Conservation (phyloP, 805 yeast genomes). For the Myxozyma monticola region DNA sequence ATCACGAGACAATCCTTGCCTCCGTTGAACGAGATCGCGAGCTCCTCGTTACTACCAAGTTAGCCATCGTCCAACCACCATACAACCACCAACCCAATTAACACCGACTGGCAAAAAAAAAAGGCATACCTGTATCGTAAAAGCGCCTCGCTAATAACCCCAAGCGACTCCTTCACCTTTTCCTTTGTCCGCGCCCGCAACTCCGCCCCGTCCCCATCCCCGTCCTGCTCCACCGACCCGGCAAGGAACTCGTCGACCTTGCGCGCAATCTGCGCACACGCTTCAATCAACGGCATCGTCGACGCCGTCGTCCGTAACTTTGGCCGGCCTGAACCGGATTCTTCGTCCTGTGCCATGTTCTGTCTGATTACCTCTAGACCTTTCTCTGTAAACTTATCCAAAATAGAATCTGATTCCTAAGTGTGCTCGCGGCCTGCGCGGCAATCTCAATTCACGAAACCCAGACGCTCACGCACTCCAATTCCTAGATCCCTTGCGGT, state of each 20-base stretch:
- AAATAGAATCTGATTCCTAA: too few relatives aligned
- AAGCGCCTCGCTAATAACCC: slow-evolving; percentile 36
- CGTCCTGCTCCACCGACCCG: background rate
- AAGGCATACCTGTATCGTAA: slow-evolving; percentile 29
- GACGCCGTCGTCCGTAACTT: slow-evolving; percentile 13
- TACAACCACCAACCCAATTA: background rate
- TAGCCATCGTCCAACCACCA: background rate
- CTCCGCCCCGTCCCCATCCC: slow-evolving; percentile 6
- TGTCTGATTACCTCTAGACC: too few relatives aligned
- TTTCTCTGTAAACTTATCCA: too few relatives aligned
- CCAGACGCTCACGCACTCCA: too few relatives aligned
- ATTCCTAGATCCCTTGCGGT: too few relatives aligned
- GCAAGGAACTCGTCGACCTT: slow-evolving; percentile 22
- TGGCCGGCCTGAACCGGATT: slow-evolving; percentile 14
- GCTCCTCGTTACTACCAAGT: slow-evolving; percentile 42
- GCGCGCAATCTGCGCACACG: slow-evolving; percentile 22
- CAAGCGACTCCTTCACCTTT: slow-evolving; percentile 34
- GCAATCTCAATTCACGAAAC: too few relatives aligned
- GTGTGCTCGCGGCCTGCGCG: background rate
- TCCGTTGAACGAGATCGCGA: slow-evolving; percentile 88
- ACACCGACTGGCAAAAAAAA: too few relatives aligned
- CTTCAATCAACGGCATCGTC: slow-evolving; percentile 21
- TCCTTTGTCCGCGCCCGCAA: slow-evolving; percentile 28
- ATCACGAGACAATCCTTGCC: slow-evolving; percentile 96
- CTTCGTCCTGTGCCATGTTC: too few relatives aligned